A percentile compares a stretch with the other conserved stretches of the same genome.
phyloP scores from a whole-genome alignment of 345 rosid species.

The Arabidopsis thaliana region TAIR10.1 NC_003074.8:6105001-6105500 shows the following conservation, averaged over 20 bases:
- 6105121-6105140: not conserved
- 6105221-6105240: not conserved
- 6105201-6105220: not conserved
- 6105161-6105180: too few relatives aligned
- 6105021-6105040: not conserved
- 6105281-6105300: conserved; percentile 21
- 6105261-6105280: not conserved
- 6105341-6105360: conserved; percentile 24
- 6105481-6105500: conserved; percentile 8
- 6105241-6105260: not conserved
- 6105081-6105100: not conserved
- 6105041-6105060: conserved; percentile 8
- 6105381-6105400: conserved; percentile 38
- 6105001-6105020: not conserved
- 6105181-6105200: not conserved
- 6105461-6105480: conserved; percentile 9
- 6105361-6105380: not conserved
- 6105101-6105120: not conserved
- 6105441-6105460: conserved; percentile 32
- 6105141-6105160: not conserved
- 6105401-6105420: conserved; percentile 36
- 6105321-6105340: conserved; percentile 30
- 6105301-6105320: conserved; percentile 15
- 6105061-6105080: conserved; percentile 23
- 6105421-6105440: conserved; percentile 43